phyloP scores from a whole-genome alignment of 1,139 yeast genomes.

The Yamadazyma conglobata region DNA sequence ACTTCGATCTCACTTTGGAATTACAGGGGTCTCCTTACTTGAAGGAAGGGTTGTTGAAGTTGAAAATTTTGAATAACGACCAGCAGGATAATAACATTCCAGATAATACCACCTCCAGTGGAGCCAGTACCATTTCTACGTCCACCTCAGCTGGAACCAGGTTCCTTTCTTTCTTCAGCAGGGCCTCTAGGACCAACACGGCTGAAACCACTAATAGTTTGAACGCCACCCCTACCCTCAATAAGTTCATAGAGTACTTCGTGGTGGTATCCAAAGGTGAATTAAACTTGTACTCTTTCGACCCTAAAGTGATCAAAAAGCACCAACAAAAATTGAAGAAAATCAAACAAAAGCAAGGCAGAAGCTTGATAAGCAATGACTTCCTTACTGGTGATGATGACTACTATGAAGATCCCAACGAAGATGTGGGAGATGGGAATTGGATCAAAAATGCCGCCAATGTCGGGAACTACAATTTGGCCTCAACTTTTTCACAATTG shows the following conservation, averaged over 20 bases:
- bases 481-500: conserved; percentile 47
- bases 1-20: conserved; percentile 58
- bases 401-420: conserved; percentile 13
- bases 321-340: conserved; percentile 35
- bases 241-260: conserved; percentile 46
- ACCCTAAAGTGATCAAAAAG: conserved; percentile 42
- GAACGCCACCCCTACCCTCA: conserved; percentile 9
- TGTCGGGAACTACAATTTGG: conserved; percentile 46
- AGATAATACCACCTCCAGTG: conserved; percentile 19
- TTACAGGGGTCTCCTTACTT: conserved; percentile 75
- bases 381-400: conserved; percentile 17
- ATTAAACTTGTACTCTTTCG: conserved; percentile 51
- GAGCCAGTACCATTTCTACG: conserved; percentile 23
- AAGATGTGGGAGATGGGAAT: conserved; percentile 59
- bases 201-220: conserved; percentile 10
- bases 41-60: conserved; percentile 68
- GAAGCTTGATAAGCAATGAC: conserved; percentile 14
- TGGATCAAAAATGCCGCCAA: conserved; percentile 57
- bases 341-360: conserved; percentile 22
- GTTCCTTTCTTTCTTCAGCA: conserved; percentile 22
- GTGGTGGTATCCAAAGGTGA: conserved; percentile 60
- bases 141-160: conserved; percentile 18
- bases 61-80: conserved; percentile 44
- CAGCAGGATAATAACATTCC: conserved; percentile 29
- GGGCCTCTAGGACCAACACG: conserved; percentile 9